These are phyloP conservation scores for Eurotiales sp. DNA, from an alignment of 2,329 filamentous ascomycete genomes.

Conservation along the genomic window DNA sequence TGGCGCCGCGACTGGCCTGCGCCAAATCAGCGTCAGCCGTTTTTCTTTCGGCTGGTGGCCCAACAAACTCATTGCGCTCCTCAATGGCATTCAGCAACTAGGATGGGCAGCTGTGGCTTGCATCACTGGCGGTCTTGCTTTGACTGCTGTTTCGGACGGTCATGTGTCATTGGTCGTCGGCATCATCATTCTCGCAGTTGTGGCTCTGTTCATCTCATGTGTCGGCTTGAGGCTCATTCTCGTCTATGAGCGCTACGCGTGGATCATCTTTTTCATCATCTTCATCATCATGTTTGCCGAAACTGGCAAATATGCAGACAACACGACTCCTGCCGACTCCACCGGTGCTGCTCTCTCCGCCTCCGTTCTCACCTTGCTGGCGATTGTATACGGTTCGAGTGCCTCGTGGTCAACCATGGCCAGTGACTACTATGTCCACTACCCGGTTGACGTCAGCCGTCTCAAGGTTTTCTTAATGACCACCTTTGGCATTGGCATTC, in stretches of 20 bases:
- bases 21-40: constrained; percentile 50
- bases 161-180: constrained; percentile 24
- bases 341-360: constrained; percentile 38
- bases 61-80: constrained; percentile 46
- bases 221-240: constrained; percentile 26
- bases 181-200: constrained; percentile 27
- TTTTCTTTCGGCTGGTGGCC: constrained; percentile 53
- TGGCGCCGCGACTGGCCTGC: constrained; percentile 48
- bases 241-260: constrained; percentile 29
- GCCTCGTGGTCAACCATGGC: constrained; percentile 49
- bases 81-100: constrained; percentile 33
- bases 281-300: constrained; percentile 51
- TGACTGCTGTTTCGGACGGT: constrained; percentile 32
- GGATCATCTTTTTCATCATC: constrained; percentile 27
- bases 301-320: constrained; percentile 41
- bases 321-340: constrained; percentile 31
- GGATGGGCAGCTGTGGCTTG: constrained; percentile 29
- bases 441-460: constrained; percentile 44
- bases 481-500: constrained; percentile 46
- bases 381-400: constrained; percentile 48
- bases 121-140: constrained; percentile 30
- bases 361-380: constrained; percentile 41
- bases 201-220: constrained; percentile 25
- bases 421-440: constrained; percentile 48
- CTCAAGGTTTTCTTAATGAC: constrained; percentile 49